Evolutionary conservation across 2,329 filamentous ascomycete genomes (phyloP).

Genomic region (Periconia macrospinosa): DNA sequence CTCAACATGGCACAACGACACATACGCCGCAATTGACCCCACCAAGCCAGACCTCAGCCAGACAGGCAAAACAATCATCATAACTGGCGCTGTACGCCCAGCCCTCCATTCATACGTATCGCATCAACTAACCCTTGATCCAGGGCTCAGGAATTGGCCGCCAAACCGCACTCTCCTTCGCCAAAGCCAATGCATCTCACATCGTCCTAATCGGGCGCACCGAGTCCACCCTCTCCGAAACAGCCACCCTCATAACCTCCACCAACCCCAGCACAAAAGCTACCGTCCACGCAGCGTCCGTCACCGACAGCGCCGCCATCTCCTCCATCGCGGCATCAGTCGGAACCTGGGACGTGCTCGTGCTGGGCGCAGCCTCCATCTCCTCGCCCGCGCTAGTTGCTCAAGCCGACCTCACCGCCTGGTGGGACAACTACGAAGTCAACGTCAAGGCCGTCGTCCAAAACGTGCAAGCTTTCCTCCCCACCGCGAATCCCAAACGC

Average conservation of each 20-base stretch:
- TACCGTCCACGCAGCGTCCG: slow-evolving; percentile 7
- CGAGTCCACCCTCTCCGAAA: slow-evolving; percentile 14
- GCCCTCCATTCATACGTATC: background rate
- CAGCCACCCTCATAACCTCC: slow-evolving; percentile 1
- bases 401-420: slow-evolving; percentile 13
- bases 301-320: slow-evolving; percentile 14
- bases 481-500: slow-evolving; percentile 3
- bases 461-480: slow-evolving; percentile 18
- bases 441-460: slow-evolving; percentile 23
- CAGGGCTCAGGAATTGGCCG: slow-evolving; percentile 49
- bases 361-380: slow-evolving; percentile 20
- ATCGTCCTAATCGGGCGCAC: slow-evolving; percentile 49
- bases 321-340: slow-evolving; percentile 14
- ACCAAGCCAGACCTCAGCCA: slow-evolving; percentile 13
- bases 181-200: slow-evolving; percentile 45
- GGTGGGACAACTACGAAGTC: slow-evolving; percentile 23
- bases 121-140: no score
- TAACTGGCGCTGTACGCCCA: slow-evolving; percentile 22
- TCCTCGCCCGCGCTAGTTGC: slow-evolving; percentile 7
- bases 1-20: slow-evolving; percentile 15
- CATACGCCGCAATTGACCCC: slow-evolving; percentile 16
- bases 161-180: slow-evolving; percentile 47
- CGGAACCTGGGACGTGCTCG: slow-evolving; percentile 21
- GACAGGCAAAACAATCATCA: slow-evolving; percentile 20
- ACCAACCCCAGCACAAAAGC: background rate